Conservation (phyloP, 2,329 filamentous ascomycete genomes). For the Pestalotiopsis fici region DNA sequence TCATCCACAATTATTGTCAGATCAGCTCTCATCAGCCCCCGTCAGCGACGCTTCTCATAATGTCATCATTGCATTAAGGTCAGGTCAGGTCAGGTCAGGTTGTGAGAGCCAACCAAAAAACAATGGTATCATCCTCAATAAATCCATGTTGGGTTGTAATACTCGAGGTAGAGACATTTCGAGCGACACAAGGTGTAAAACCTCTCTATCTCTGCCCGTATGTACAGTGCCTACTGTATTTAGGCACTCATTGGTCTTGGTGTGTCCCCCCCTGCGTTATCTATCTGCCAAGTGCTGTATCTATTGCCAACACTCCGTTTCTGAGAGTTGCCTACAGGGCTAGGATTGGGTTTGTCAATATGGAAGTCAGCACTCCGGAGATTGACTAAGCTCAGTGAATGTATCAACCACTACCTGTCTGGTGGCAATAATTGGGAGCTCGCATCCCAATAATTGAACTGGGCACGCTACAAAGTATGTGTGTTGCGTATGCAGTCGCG, state of each 20-base stretch:
- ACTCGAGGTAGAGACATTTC: background rate
- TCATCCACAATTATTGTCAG: background rate
- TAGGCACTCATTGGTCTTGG: background rate
- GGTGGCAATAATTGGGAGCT: background rate
- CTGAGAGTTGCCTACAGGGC: background rate
- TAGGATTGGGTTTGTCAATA: background rate
- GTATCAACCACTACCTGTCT: background rate
- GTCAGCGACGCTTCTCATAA: background rate
- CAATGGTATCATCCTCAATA: background rate
- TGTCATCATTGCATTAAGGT: conserved; percentile 1
- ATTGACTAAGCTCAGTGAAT: background rate
- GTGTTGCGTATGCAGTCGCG: background rate
- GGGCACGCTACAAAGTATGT: background rate
- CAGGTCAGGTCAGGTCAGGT: background rate
- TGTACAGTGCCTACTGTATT: background rate
- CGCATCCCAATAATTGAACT: background rate
- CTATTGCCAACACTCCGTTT: background rate
- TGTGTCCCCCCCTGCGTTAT: too few relatives aligned
- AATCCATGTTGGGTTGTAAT: background rate
- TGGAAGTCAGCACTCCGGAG: background rate
- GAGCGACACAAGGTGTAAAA: background rate
- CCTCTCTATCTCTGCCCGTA: too few relatives aligned
- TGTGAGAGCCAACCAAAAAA: background rate
- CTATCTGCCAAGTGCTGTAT: background rate
- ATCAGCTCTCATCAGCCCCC: background rate